Conservation (phyloP, 257 asterid species). For the Anisodus tanguticus region DNA sequence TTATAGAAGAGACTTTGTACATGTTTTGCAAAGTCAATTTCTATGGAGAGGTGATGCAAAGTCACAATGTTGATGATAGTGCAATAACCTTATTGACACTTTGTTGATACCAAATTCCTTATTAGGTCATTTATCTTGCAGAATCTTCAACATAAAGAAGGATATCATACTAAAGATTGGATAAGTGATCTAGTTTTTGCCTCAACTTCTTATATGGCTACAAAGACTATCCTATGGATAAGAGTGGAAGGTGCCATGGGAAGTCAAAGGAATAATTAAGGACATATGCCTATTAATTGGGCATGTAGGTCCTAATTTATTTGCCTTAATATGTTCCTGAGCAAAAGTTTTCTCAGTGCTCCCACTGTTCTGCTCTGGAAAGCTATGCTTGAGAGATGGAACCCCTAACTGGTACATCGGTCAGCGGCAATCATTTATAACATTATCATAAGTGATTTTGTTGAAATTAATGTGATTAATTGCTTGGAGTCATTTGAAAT, state of each 20-base stretch:
- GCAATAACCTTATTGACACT: slow-evolving; percentile 2
- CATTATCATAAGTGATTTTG: not conserved
- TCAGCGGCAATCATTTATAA: not conserved
- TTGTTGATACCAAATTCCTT: not conserved
- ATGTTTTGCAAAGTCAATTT: not conserved
- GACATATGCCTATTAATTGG: not conserved
- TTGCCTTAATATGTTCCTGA: no score
- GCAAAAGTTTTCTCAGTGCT: no score
- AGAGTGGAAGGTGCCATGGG: not conserved
- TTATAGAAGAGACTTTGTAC: not conserved
- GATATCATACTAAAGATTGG: not conserved
- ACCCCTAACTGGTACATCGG: not conserved
- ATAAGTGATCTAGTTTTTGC: not conserved
- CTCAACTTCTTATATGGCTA: not conserved
- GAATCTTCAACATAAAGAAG: not conserved
- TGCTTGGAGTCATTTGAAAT: not conserved
- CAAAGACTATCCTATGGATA: not conserved
- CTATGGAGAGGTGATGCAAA: not conserved
- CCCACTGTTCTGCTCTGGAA: not conserved
- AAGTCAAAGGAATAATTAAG: not conserved
- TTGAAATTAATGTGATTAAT: not conserved
- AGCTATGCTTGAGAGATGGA: not conserved
- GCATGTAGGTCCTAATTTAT: not conserved
- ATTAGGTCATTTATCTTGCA: not conserved
- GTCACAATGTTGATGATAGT: not conserved